Conservation (phyloP, 768 basidiomycete genomes). For the Lentinula detonsa region DNA sequence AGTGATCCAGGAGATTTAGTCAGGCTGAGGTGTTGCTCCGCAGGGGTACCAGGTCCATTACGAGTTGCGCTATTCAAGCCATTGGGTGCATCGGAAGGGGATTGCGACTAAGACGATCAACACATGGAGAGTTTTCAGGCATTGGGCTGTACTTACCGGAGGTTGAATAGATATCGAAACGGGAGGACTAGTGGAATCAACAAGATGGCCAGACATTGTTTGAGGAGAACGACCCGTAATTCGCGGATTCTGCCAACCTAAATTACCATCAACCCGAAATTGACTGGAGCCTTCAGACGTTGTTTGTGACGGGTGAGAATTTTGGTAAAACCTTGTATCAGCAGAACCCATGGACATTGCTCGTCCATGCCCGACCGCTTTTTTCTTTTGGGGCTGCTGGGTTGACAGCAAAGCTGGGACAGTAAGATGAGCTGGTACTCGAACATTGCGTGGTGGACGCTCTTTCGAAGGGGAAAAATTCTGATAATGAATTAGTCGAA, state of each 20-base stretch:
- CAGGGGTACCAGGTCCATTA: neutral
- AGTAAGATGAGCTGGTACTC: conserved; percentile 8
- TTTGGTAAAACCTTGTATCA: neutral
- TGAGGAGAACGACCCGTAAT: neutral
- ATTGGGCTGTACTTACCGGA: neutral
- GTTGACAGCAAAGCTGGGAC: conserved; percentile 13
- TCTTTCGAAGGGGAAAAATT: neutral
- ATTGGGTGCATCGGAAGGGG: conserved; percentile 2
- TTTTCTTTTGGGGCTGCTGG: neutral
- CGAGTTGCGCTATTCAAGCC: neutral
- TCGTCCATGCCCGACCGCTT: neutral
- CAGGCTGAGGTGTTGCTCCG: neutral
- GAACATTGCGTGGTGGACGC: conserved; percentile 12
- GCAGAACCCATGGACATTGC: conserved; percentile 1
- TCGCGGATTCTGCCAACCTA: neutral
- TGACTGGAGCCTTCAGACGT: neutral
- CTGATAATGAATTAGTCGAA: neutral
- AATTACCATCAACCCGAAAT: neutral
- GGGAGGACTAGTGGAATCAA: neutral
- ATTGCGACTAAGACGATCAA: neutral
- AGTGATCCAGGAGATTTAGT: neutral
- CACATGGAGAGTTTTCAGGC: neutral
- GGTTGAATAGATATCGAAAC: conserved; percentile 4
- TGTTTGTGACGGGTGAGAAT: neutral
- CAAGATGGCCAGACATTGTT: neutral